Evolutionary conservation across 169 alveolate species (phyloP).

Genomic region (Plasmodium sp.): DNA sequence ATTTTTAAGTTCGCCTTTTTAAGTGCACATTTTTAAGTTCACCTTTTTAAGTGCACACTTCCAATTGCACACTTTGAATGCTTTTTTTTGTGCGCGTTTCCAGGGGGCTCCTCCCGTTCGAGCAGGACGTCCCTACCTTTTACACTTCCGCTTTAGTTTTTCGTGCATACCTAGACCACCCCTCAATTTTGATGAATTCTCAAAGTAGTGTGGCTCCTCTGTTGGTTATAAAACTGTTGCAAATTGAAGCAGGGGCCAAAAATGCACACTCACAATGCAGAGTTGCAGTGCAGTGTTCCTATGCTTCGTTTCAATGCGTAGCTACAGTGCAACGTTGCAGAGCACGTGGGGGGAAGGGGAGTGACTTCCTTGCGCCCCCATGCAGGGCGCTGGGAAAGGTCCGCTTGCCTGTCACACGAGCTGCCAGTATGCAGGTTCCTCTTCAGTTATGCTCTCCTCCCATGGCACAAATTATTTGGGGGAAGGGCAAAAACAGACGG

Average conservation of each 20-base stretch:
- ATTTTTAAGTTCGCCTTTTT: too few relatives aligned
- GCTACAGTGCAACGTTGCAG: too few relatives aligned
- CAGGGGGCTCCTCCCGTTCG: neutral
- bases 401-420: neutral
- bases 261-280: neutral
- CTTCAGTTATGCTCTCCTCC: neutral
- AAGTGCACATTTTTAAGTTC: neutral
- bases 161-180: neutral
- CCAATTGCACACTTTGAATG: neutral
- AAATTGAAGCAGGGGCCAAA: neutral
- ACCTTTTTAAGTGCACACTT: neutral
- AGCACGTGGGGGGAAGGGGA: neutral
- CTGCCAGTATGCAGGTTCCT: neutral
- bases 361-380: neutral
- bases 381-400: neutral
- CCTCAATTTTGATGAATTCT: neutral
- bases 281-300: too few relatives aligned
- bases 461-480: neutral
- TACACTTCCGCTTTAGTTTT: neutral
- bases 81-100: neutral
- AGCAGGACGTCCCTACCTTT: neutral
- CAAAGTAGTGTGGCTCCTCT: neutral
- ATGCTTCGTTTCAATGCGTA: too few relatives aligned
- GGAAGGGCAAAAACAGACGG: neutral
- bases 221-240: neutral